Conservation (phyloP, 1,139 yeast species). For the Sugiyamaella xylanicola region DNA sequence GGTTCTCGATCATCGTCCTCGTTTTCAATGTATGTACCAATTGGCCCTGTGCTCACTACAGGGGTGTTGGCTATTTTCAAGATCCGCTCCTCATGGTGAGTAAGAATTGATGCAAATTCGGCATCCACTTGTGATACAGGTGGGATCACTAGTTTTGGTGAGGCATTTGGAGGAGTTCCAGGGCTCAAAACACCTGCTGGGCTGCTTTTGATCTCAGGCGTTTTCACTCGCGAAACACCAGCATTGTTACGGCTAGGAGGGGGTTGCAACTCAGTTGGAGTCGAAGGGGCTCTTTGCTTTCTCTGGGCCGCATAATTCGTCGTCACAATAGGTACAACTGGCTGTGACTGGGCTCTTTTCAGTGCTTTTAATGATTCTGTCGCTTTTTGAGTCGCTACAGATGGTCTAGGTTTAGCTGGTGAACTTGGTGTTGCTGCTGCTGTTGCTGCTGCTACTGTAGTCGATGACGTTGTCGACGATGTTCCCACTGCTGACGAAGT, state of each 20-base stretch:
- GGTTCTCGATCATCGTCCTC: constrained; percentile 34
- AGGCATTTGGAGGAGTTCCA: constrained; percentile 4
- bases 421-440: constrained; percentile 4
- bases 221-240: background rate
- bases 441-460: constrained; percentile 2
- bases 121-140: constrained; percentile 63
- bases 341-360: constrained; percentile 16
- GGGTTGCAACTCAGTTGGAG: constrained; percentile 7
- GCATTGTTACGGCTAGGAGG: constrained; percentile 3
- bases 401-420: constrained; percentile 13
- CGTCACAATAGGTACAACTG: constrained; percentile 11
- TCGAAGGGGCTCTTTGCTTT: constrained; percentile 5
- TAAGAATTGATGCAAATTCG: constrained; percentile 66
- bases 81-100: constrained; percentile 69
- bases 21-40: constrained; percentile 27
- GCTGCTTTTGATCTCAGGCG: constrained; percentile 8
- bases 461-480: background rate
- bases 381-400: constrained; percentile 11
- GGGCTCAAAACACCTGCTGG: background rate
- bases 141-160: constrained; percentile 45
- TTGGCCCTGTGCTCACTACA: constrained; percentile 12
- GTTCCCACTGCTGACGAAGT: background rate
- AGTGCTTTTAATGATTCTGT: constrained; percentile 11
- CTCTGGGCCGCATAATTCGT: constrained; percentile 4
- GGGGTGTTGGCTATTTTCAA: constrained; percentile 60